Evolutionary conservation across 1,284 basidiomycete species (phyloP).

Genomic region (Ceratobasidium sp.): DNA sequence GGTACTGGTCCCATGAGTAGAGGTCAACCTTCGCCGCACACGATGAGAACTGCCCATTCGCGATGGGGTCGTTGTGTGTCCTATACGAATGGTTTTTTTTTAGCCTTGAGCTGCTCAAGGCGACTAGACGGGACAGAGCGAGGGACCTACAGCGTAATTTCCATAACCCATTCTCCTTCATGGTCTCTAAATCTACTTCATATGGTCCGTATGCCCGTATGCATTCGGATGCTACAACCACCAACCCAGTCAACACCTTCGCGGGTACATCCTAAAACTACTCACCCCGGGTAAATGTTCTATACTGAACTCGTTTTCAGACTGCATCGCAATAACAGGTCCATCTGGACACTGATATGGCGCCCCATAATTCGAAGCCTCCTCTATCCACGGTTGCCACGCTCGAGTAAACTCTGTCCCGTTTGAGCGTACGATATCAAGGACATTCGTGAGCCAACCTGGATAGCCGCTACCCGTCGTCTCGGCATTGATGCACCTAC

Average conservation of each 20-base stretch:
- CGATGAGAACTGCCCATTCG: slow-evolving; percentile 23
- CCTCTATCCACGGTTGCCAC: slow-evolving; percentile 41
- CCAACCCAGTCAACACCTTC: not conserved
- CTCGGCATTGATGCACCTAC: slow-evolving; percentile 44
- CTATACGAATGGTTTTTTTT: too few relatives aligned
- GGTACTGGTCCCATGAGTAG: slow-evolving; percentile 43
- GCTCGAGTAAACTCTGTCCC: slow-evolving; percentile 40
- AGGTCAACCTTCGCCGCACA: slow-evolving; percentile 44
- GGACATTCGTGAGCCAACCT: slow-evolving; percentile 45
- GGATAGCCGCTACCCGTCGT: slow-evolving; percentile 33
- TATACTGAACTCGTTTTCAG: slow-evolving; percentile 35
- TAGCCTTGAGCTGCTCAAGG: not conserved
- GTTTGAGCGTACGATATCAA: slow-evolving; percentile 15
- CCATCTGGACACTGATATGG: slow-evolving; percentile 54
- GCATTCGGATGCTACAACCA: not conserved
- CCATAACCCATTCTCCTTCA: slow-evolving; percentile 38
- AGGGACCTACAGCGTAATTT: slow-evolving; percentile 39
- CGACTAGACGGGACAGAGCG: not conserved
- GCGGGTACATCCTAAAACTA: not conserved
- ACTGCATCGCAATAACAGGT: slow-evolving; percentile 33
- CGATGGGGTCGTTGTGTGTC: slow-evolving; percentile 42
- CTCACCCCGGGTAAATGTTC: slow-evolving; percentile 12
- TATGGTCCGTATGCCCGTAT: slow-evolving; percentile 29
- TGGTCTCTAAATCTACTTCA: slow-evolving; percentile 34
- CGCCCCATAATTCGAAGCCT: slow-evolving; percentile 21